Evolutionary conservation across 768 basidiomycete species (phyloP).

Genomic region (Agrocybe praecox): DNA sequence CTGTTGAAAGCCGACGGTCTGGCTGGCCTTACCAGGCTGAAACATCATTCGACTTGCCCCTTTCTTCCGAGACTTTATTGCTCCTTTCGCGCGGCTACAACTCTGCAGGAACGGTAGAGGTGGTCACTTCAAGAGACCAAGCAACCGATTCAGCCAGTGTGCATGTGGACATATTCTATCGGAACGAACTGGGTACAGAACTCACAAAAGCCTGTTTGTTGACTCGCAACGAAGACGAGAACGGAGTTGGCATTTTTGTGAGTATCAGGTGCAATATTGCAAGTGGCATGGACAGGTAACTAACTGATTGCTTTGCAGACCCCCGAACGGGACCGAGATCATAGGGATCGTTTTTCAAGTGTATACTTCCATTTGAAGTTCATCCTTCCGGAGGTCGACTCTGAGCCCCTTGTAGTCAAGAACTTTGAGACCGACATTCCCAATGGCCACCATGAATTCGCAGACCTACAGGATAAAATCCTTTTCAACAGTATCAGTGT

Average conservation of each 20-base stretch:
- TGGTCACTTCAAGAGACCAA: conserved; percentile 22
- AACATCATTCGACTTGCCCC: conserved; percentile 26
- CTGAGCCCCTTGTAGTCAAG: conserved; percentile 34
- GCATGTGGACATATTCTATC: conserved; percentile 25
- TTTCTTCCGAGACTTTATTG: conserved; percentile 28
- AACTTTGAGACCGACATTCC: conserved; percentile 43
- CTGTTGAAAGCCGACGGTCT: background rate
- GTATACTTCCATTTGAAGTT: conserved; percentile 37
- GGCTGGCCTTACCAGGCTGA: background rate
- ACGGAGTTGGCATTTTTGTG: conserved; percentile 39
- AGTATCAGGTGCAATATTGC: conserved; percentile 5
- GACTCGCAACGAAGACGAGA: conserved; percentile 21
- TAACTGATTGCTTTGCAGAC: conserved; percentile 1
- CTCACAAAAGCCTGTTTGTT: conserved; percentile 28
- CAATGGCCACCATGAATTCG: conserved; percentile 39
- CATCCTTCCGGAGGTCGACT: conserved; percentile 32
- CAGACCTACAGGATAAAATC: conserved; percentile 31
- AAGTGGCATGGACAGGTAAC: background rate
- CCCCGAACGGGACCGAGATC: conserved; percentile 8
- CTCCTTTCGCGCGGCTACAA: conserved; percentile 30
- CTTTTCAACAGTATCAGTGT: conserved; percentile 39
- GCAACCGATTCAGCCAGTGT: conserved; percentile 22
- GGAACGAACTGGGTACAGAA: conserved; percentile 19
- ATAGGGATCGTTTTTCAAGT: conserved; percentile 7
- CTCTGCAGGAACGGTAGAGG: conserved; percentile 23